phyloP scores from a whole-genome alignment of 192 early-diverging fungal species.

The Kappamyces sp. region DNA sequence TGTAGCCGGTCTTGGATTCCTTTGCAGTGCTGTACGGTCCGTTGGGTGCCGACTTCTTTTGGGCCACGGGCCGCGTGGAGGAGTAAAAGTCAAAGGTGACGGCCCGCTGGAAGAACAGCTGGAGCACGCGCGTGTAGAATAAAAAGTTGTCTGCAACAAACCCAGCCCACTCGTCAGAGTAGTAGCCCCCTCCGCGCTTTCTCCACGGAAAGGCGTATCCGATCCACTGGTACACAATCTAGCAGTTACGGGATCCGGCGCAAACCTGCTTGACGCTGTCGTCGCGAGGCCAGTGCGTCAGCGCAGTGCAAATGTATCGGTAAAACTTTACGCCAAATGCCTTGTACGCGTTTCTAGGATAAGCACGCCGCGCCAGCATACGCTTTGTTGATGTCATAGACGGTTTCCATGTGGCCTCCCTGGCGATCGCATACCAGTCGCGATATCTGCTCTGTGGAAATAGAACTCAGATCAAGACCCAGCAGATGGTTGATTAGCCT shows the following conservation, averaged over 20 bases:
- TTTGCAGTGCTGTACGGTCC: background rate
- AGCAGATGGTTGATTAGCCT: background rate
- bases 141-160: slow-evolving; percentile 11
- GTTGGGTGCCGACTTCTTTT: no score
- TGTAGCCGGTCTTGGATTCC: background rate
- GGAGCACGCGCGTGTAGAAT: slow-evolving; percentile 4
- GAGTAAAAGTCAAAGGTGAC: slow-evolving; percentile 11
- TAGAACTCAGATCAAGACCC: slow-evolving; percentile 2
- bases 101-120: slow-evolving; percentile 2
- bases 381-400: background rate
- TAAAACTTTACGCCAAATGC: background rate
- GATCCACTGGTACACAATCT: slow-evolving; percentile 12
- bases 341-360: background rate
- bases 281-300: slow-evolving; percentile 4
- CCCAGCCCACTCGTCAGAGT: background rate
- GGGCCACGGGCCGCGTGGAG: background rate
- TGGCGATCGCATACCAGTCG: background rate
- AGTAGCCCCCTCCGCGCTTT: background rate
- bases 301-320: background rate
- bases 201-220: slow-evolving; percentile 9
- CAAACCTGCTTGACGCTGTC: background rate
- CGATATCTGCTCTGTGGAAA: slow-evolving; percentile 1
- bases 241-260: background rate
- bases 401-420: background rate
- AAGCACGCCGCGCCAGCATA: no score